A percentile compares a stretch with the other conserved stretches of the same genome.
Evolutionary conservation across 1,284 basidiomycete species (phyloP).

Genomic region (Vanrija pseudolonga): DNA sequence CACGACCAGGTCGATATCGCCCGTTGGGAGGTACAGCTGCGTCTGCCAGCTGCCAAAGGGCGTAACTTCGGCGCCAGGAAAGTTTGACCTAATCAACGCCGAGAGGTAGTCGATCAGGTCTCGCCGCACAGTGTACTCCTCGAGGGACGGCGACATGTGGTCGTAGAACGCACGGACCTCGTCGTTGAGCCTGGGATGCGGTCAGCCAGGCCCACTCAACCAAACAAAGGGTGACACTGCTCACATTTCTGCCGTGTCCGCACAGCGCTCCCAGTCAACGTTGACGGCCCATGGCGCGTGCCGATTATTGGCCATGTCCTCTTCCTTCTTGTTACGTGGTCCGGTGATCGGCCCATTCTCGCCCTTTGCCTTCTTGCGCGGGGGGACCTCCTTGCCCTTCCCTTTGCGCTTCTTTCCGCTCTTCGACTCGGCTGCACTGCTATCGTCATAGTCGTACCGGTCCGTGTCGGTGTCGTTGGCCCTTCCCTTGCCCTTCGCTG

Average conservation of each 20-base stretch:
- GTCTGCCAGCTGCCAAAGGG: constrained; percentile 95
- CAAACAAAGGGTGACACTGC: constrained; percentile 32
- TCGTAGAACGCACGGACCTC: constrained; percentile 80
- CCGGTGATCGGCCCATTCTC: constrained; percentile 16
- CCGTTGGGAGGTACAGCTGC: constrained; percentile 86
- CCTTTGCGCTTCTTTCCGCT: constrained; percentile 2
- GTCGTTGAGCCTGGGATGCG: constrained; percentile 61
- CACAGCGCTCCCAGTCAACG: constrained; percentile 74
- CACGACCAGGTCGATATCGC: constrained; percentile 62
- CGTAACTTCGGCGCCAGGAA: constrained; percentile 74
- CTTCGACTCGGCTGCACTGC: background rate
- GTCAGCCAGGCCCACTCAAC: background rate
- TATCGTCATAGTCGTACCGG: background rate
- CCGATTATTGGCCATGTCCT: constrained; percentile 58
- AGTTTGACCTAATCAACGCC: constrained; percentile 61
- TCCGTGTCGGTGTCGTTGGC: background rate
- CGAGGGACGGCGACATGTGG: constrained; percentile 80
- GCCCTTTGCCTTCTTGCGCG: constrained; percentile 6
- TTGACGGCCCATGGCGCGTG: constrained; percentile 72
- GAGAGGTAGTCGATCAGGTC: constrained; percentile 73
- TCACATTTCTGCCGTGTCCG: constrained; percentile 75
- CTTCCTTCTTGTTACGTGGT: constrained; percentile 60
- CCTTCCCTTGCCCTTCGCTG: background rate
- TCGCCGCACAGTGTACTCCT: constrained; percentile 78
- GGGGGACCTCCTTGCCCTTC: background rate